Percentiles rank a stretch among this genome's conserved stretches.
These are phyloP conservation scores for Ciborinia camelliae DNA, from an alignment of 2,329 filamentous ascomycete genomes.

Conservation along the genomic window DNA sequence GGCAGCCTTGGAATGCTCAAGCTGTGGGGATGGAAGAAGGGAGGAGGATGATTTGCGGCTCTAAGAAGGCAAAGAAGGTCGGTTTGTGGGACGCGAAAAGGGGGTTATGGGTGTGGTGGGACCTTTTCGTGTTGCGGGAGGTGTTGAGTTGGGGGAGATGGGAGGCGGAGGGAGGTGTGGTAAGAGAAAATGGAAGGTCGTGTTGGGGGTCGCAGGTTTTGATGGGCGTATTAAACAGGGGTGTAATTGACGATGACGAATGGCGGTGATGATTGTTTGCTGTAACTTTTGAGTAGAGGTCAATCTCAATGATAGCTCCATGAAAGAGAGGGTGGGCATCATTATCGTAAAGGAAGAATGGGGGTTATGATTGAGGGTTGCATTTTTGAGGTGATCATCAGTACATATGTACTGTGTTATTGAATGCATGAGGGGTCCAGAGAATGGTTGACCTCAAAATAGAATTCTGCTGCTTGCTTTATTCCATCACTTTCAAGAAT, in stretches of 20 bases:
- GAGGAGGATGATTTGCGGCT: slow-evolving; percentile 3
- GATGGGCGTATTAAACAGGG: not conserved
- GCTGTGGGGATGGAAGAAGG: not conserved
- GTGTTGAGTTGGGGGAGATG: not conserved
- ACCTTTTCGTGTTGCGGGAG: slow-evolving; percentile 9
- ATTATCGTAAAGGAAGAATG: not conserved
- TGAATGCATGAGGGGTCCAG: not conserved
- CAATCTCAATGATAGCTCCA: not conserved
- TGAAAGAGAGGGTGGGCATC: not conserved
- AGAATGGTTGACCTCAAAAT: not conserved
- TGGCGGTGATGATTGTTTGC: not conserved
- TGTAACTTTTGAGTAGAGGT: not conserved
- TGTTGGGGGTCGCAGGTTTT: slow-evolving; percentile 2
- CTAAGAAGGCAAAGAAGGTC: not conserved
- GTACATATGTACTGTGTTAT: not conserved
- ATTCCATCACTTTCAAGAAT: not conserved
- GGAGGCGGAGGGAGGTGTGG: not conserved
- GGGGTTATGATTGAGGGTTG: not conserved
- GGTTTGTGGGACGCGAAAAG: slow-evolving; percentile 11
- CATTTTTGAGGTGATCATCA: not conserved
- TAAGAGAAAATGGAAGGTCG: slow-evolving; percentile 4
- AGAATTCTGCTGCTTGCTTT: slow-evolving; percentile 1
- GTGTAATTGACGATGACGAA: slow-evolving; percentile 1
- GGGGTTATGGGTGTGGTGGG: not conserved
- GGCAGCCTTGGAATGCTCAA: not conserved